Conservation (phyloP, 2,329 filamentous ascomycete species). For the Thelonectria olida region DNA sequence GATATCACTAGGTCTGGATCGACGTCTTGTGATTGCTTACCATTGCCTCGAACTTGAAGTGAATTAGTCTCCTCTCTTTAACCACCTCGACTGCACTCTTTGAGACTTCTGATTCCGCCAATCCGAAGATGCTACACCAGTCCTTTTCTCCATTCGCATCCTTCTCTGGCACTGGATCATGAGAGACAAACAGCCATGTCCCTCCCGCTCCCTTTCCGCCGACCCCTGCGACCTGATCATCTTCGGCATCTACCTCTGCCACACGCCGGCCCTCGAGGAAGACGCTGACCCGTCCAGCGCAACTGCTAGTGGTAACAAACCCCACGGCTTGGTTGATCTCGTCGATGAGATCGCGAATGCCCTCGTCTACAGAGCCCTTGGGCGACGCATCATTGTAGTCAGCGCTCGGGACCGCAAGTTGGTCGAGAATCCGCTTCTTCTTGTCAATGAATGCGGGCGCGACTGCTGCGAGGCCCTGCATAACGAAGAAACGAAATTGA, state of each 20-base stretch:
- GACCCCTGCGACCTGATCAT: slow-evolving; percentile 62
- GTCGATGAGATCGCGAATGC: slow-evolving; percentile 79
- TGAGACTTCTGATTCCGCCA: slow-evolving; percentile 38
- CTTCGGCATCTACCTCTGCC: slow-evolving; percentile 27
- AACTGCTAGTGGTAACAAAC: slow-evolving; percentile 92
- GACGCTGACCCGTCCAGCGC: slow-evolving; percentile 85
- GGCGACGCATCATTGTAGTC: slow-evolving; percentile 87
- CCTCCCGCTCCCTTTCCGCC: slow-evolving; percentile 89
- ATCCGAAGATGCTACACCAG: slow-evolving; percentile 43
- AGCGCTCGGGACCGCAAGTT: slow-evolving; percentile 72
- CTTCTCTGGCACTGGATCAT: slow-evolving; percentile 68
- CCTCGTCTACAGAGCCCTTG: slow-evolving; percentile 85
- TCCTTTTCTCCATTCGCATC: slow-evolving; percentile 39
- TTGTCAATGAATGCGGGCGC: slow-evolving; percentile 61
- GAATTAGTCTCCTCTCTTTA: slow-evolving; percentile 64
- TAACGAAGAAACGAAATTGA: slow-evolving; percentile 23
- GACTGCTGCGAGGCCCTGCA: slow-evolving; percentile 44
- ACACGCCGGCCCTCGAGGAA: slow-evolving; percentile 81
- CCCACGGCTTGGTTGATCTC: slow-evolving; percentile 80
- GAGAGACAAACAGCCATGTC: slow-evolving; percentile 87
- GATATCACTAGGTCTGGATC: neutral
- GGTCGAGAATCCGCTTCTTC: slow-evolving; percentile 77
- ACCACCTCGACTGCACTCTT: slow-evolving; percentile 32
- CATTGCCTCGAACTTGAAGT: slow-evolving; percentile 96
- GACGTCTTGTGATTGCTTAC: slow-evolving; percentile 65